Base-by-base conservation (phyloP, 2,329 filamentous ascomycete species). In the Apiospora aurea region DNA sequence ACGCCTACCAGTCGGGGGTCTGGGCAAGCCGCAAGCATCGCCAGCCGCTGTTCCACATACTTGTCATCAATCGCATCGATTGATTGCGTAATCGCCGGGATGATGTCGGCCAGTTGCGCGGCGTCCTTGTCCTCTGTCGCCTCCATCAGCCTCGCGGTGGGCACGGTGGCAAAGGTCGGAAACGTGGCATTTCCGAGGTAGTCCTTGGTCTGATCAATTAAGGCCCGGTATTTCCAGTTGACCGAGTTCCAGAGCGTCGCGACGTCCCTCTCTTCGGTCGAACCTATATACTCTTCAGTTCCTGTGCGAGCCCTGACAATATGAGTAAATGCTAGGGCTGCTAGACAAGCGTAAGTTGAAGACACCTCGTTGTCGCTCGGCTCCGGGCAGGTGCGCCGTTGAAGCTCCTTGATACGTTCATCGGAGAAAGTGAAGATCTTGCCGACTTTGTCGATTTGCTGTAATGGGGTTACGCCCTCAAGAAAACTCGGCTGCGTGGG, bases 111-210 rank as follows among this genome's bases (percentile, higher is more conserved):
- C 7, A 84, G 77, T 7, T 74, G 73, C 10, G 69, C n/a, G n/a
- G 74, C 74, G 49, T 77, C 73, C 57, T 74, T 74, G 49, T 77
- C 73, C 53, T 74, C 70, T 49, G 75, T 76, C 2, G 78, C 78
- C 6, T 76, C 74, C 2, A 78, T 70, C 14, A 81, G 75, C 11
- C 74, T 74, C 5, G 71, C 44, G 6, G 77, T 76, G 6, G 77
- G 49, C 6, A 79, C 72, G 10, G 72, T 78, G 6, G 81, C 83
- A 18, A 81, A 78, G 0, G 80, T 80, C 7, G 84, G 82, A n/a
- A 82, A 77, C 0, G 83, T 83, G 0, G 83, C 82, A 70, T 85
- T 85, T 69, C 84, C 83, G 72, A 82, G 83, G 74, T 85, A 85
- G 61, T 80, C 77, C 7, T 72, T 73, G 10, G 78, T 76, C 21